phyloP scores from a whole-genome alignment of 345 rosid genomes.

The Brassica nigra region DNA sequence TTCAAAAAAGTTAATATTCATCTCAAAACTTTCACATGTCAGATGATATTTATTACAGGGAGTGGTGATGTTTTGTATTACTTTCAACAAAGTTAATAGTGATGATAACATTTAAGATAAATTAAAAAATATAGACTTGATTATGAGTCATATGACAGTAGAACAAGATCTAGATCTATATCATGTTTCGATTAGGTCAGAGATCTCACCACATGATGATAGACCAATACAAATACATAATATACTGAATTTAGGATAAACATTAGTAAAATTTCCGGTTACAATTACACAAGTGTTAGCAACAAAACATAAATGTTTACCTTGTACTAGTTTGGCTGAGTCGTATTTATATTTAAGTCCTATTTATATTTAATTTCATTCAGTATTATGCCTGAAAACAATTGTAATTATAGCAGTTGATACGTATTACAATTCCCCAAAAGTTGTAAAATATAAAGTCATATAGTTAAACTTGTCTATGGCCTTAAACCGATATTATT shows the following conservation, averaged over 20 bases:
- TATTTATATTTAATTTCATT: neutral
- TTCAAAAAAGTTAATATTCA: neutral
- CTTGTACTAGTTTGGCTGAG: neutral
- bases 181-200: slow-evolving; percentile 35
- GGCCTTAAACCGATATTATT: neutral
- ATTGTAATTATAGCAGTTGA: neutral
- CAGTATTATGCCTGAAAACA: neutral
- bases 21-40: slow-evolving; percentile 15
- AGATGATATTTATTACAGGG: neutral
- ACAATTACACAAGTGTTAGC: neutral
- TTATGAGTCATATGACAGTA: slow-evolving; percentile 11
- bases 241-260: slow-evolving; percentile 9
- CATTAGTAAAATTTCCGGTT: neutral
- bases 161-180: slow-evolving; percentile 37
- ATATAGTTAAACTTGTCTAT: neutral
- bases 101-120: slow-evolving; percentile 21
- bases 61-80: neutral
- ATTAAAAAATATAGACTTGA: slow-evolving; percentile 23
- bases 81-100: slow-evolving; percentile 21
- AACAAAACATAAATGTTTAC: neutral
- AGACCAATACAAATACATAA: slow-evolving; percentile 8
- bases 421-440: neutral
- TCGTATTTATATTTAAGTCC: neutral
- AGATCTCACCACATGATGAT: slow-evolving; percentile 39
- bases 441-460: neutral